A percentile compares a stretch with the other conserved stretches of the same genome.
These are phyloP conservation scores for Vanderwaltozyma yarrowii DNA, from an alignment of 805 yeast genomes.

Conservation along the genomic window DNA sequence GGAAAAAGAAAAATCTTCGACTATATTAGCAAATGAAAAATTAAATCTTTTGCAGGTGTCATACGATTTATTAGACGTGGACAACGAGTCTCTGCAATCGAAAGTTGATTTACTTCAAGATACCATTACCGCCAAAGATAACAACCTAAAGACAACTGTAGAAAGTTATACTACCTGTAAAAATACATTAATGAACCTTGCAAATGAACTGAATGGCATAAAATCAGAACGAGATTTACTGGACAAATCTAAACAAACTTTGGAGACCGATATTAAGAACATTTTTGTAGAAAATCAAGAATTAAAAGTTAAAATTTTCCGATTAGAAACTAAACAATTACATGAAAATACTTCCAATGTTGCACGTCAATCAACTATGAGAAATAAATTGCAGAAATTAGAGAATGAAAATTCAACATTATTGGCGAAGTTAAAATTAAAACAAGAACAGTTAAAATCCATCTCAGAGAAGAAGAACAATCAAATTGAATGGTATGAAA, in stretches of 20 bases:
- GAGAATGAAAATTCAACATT: constrained; percentile 1
- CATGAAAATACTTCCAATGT: too few relatives aligned
- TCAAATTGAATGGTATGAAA: constrained; percentile 46
- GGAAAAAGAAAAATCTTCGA: constrained; percentile 46
- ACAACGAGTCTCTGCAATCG: constrained; percentile 36
- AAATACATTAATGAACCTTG: constrained; percentile 34
- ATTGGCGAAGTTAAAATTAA: not conserved
- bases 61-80: constrained; percentile 33
- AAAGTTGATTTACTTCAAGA: constrained; percentile 34
- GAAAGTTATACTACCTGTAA: constrained; percentile 45
- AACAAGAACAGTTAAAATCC: not conserved
- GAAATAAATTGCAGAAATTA: not conserved
- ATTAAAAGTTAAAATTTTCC: not conserved
- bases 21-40: constrained; percentile 45
- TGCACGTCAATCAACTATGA: too few relatives aligned
- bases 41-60: constrained; percentile 33
- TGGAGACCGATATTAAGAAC: constrained; percentile 45
- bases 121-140: constrained; percentile 37
- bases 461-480: constrained; percentile 29
- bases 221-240: constrained; percentile 46
- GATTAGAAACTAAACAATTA: not conserved
- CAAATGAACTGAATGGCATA: constrained; percentile 38
- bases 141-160: constrained; percentile 35
- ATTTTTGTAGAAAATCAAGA: constrained; percentile 9
- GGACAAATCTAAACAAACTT: constrained; percentile 42